Percentiles rank a stretch among this genome's conserved stretches.
These are phyloP conservation scores for Imleria badia DNA, from an alignment of 768 basidiomycete species.

Conservation along the genomic window DNA sequence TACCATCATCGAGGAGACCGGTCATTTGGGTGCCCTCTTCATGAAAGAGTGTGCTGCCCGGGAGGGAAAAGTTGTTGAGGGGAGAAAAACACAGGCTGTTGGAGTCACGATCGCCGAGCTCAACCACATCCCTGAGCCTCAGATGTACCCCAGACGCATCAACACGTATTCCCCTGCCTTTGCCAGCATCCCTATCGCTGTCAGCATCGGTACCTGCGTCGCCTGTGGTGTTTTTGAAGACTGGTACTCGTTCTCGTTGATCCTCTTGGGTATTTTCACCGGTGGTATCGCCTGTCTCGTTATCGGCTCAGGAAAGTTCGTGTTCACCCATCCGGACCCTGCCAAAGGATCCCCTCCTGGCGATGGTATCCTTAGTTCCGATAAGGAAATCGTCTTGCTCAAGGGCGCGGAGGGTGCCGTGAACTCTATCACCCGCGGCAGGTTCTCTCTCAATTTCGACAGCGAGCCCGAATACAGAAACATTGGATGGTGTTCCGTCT, in stretches of 20 bases:
- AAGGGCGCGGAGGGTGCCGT: constrained; percentile 30
- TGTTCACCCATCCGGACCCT: constrained; percentile 25
- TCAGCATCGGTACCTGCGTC: constrained; percentile 29
- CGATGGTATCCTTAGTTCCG: constrained; percentile 28
- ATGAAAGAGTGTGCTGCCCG: constrained; percentile 20
- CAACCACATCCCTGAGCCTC: constrained; percentile 16
- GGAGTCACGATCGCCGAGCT: constrained; percentile 32
- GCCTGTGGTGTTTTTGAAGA: constrained; percentile 30
- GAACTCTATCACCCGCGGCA: constrained; percentile 31
- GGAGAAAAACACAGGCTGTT: constrained; percentile 24
- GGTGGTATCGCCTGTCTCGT: constrained; percentile 33
- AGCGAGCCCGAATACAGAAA: constrained; percentile 27
- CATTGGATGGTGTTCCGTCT: constrained; percentile 32
- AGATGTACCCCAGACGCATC: constrained; percentile 20
- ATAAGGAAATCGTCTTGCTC: constrained; percentile 26
- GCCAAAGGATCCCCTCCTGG: constrained; percentile 24
- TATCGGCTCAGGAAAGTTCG: constrained; percentile 34
- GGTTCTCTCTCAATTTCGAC: constrained; percentile 21
- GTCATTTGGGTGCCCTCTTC: constrained; percentile 33
- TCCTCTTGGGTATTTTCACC: constrained; percentile 34
- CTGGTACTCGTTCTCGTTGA: constrained; percentile 36
- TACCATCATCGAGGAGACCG: constrained; percentile 29
- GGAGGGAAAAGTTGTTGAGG: constrained; percentile 17
- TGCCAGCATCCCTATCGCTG: constrained; percentile 31
- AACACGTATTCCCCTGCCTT: constrained; percentile 22